Base-by-base conservation (phyloP, 148 eudicot species). In the Vaccinium myrtillus region DNA sequence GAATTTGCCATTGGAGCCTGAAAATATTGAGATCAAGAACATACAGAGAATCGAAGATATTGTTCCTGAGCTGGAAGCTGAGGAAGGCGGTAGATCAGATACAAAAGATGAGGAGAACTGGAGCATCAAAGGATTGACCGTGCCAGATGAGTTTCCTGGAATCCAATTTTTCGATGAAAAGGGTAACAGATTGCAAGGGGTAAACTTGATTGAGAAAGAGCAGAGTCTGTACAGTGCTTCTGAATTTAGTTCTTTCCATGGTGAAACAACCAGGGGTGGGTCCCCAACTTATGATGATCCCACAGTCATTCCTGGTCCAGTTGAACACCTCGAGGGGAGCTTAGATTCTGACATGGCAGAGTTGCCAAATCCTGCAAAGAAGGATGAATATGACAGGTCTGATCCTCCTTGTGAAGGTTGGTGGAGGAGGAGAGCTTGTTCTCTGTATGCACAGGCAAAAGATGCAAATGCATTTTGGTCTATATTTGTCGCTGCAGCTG, bases 381-480 rank as follows among this genome's bases (percentile, higher is more conserved):
- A 87, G 61, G 94, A 89, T 50, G 86, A 90, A 11, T n/a, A 75
- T 85, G 94, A 93, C 83, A 90, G 75, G 6, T 86, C 88, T 80
- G 88, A 87, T 50, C 90, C 91, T 83, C 95, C 98, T 89, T 90
- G 90, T 82, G 91, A 86, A 86, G 95, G 93, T 83, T 95, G 98
- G 98, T 95, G 98, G 98, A 94, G 93, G 83, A 90, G 91, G 85
- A 84, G 90, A 63, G 93, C 92, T 78, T 87, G 88, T 84, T 89
- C 92, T 71, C 43, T 95, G 69, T 90, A 90, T 87, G 86, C 92
- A 78, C 98, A 92, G 69, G 98, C 94, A 77, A 95, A 93, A 88
- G 98, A 95, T 77, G 90, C 98, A 77, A 94, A 89, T 87, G 82
- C 96, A 11, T 83, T 95, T 82, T 94, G 98, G 98, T 94, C 98